Base-by-base conservation (phyloP, 2,329 filamentous ascomycete genomes). In the Magnaporthales sp. region DNA sequence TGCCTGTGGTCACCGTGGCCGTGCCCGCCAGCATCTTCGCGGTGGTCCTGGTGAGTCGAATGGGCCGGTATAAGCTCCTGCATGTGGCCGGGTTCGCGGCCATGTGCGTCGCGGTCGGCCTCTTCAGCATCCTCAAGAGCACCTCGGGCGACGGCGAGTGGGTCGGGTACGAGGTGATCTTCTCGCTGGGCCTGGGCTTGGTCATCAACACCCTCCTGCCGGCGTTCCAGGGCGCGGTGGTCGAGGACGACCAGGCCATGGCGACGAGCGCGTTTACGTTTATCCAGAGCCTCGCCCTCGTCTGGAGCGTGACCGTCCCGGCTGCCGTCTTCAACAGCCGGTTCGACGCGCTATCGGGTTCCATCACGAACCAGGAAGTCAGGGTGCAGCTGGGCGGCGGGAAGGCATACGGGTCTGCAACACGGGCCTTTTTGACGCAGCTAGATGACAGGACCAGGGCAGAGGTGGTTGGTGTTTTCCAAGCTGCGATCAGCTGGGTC, bases 301-400 rank as follows among this genome's bases (percentile, higher is more conserved):
- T 80, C 3, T 80, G 83, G 72, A 82, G 81, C 11, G 75, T 80
- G 1, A 75, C 80, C 0, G 77, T 85, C 32, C 75, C 78, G 0
- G 76, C 74, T 1, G 73, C 77, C 8, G 74, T 83, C 56, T 83
- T 79, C 70, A 73, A 69, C 66, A 73, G 68, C 67, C 69, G 69
- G 3, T 69, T 68, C 58, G 68, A 67, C 1, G 62, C 69, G 38
- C 65, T 70, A 30, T 61, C 67, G 19, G 64, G 56, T 27, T 66
- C 56, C 62, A 70, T 72, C 61, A 69, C 71, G 6, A 66, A 69
- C 51, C 10, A 63, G 15, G 56, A n/a, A 4, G 70, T 68, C 32
- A 66, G 66, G 46, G 67, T 54, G 1, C 31, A 65, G 27, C 66
- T 75, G 3, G 63, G 54, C 3, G 66, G 63, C 19, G 75, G 74